phyloP scores from a whole-genome alignment of 352 stramenopile genomes.

The Aphanomyces cochlioides region DNA sequence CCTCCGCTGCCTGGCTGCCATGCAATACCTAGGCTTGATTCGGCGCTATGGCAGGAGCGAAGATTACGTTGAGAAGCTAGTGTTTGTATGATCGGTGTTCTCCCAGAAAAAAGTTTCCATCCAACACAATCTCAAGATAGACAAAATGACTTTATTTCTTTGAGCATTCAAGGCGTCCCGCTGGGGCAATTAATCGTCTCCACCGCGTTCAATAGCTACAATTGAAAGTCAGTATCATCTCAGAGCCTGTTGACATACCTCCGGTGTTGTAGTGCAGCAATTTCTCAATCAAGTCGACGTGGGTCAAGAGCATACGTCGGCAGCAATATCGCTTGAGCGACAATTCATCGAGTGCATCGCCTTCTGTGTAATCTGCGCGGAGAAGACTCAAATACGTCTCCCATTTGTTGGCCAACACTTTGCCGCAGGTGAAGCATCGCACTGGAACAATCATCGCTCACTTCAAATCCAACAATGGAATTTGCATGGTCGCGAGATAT shows the following conservation, averaged over 20 bases:
- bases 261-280: slow-evolving; percentile 99
- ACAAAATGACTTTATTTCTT: too few relatives aligned
- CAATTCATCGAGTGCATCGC: slow-evolving; percentile 97
- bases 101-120: too few relatives aligned
- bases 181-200: slow-evolving; percentile 49
- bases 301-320: slow-evolving; percentile 98
- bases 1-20: slow-evolving; percentile 55
- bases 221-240: slow-evolving; percentile 10
- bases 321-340: slow-evolving; percentile 99
- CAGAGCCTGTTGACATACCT: slow-evolving; percentile 40
- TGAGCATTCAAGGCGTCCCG: background rate
- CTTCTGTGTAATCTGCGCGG: slow-evolving; percentile 95
- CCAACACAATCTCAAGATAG: too few relatives aligned
- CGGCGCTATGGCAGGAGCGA: slow-evolving; percentile 36
- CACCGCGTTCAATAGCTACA: slow-evolving; percentile 71
- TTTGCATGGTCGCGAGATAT: slow-evolving; percentile 7
- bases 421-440: slow-evolving; percentile 99
- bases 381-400: slow-evolving; percentile 98
- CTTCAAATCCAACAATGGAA: background rate
- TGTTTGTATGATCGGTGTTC: slow-evolving; percentile 56
- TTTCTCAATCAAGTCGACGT: slow-evolving; percentile 99
- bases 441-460: slow-evolving; percentile 98
- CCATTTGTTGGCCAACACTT: slow-evolving; percentile 99
- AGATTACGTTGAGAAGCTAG: slow-evolving; percentile 67
- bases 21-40: slow-evolving; percentile 65